These are phyloP conservation scores for Candida palmyrensis DNA, from an alignment of 805 yeast species.

Conservation along the genomic window DNA sequence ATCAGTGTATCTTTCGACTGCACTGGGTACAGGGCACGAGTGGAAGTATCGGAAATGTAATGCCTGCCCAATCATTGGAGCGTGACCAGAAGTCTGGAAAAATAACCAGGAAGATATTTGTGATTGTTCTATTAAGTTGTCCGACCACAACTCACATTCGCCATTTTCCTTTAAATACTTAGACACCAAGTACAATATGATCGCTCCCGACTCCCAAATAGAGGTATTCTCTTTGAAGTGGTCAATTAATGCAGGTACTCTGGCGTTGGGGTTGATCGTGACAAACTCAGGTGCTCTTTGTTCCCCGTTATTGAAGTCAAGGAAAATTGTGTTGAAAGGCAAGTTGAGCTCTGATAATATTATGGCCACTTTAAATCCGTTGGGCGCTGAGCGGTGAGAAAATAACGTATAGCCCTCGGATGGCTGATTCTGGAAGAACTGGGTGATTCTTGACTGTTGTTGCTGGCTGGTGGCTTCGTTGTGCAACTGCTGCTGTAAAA, in stretches of 20 bases:
- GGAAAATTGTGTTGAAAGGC: slow-evolving; percentile 72
- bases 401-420: slow-evolving; percentile 79
- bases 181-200: slow-evolving; percentile 74
- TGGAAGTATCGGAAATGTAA: slow-evolving; percentile 91
- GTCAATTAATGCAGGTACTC: slow-evolving; percentile 92
- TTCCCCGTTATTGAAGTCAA: slow-evolving; percentile 85
- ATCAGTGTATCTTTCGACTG: slow-evolving; percentile 79
- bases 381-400: slow-evolving; percentile 84
- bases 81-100: slow-evolving; percentile 95
- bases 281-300: slow-evolving; percentile 93
- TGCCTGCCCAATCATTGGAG: slow-evolving; percentile 98
- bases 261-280: slow-evolving; percentile 90
- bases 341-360: slow-evolving; percentile 78
- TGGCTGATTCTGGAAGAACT: slow-evolving; percentile 74
- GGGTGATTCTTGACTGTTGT: slow-evolving; percentile 56
- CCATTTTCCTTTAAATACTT: slow-evolving; percentile 60
- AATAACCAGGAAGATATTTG: slow-evolving; percentile 86
- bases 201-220: slow-evolving; percentile 95
- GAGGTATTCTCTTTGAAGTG: slow-evolving; percentile 76
- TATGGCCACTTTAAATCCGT: slow-evolving; percentile 94
- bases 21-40: slow-evolving; percentile 76
- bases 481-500: slow-evolving; percentile 42
- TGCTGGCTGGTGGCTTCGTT: slow-evolving; percentile 35
- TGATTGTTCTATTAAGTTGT: slow-evolving; percentile 70
- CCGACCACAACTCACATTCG: slow-evolving; percentile 74